Conservation (phyloP, 352 stramenopile genomes). For the Thraustochytrium sp. region DNA sequence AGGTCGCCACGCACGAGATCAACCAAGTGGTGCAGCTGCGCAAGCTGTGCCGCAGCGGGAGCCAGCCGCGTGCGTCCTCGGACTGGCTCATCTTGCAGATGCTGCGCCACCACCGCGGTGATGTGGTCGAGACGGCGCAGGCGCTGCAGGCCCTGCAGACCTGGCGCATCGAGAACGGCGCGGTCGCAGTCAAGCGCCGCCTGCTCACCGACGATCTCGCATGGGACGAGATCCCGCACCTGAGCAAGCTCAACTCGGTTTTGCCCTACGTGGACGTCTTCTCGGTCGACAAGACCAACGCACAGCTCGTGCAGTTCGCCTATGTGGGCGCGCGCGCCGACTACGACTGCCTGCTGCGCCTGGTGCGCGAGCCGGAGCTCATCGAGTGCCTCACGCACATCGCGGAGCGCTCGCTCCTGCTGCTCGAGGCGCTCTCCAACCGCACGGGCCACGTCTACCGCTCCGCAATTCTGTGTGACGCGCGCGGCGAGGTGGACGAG, state of each 20-base stretch:
- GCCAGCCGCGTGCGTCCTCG: background rate
- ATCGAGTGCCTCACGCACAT: background rate
- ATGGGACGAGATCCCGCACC: slow-evolving; percentile 9
- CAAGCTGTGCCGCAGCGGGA: background rate
- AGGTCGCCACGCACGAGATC: background rate
- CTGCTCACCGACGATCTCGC: slow-evolving; percentile 6
- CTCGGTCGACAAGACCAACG: background rate
- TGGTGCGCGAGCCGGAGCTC: background rate
- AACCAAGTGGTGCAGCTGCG: slow-evolving; percentile 17
- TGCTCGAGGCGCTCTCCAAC: background rate
- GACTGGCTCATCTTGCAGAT: slow-evolving; percentile 14
- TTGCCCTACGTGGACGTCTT: slow-evolving; percentile 16
- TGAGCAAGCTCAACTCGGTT: slow-evolving; percentile 13
- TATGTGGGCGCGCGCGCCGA: slow-evolving; percentile 8
- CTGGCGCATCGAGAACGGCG: background rate
- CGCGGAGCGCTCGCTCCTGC: background rate
- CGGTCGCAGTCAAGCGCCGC: background rate
- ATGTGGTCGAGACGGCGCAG: background rate
- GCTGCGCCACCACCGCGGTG: background rate
- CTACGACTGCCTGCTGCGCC: background rate
- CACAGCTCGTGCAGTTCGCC: background rate
- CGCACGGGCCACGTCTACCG: background rate
- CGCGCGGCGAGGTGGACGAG: background rate
- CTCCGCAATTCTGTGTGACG: slow-evolving; percentile 15
- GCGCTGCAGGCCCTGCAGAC: background rate